phyloP scores from a whole-genome alignment of 2,329 filamentous ascomycete species.

The Zasmidium cellare region DNA sequence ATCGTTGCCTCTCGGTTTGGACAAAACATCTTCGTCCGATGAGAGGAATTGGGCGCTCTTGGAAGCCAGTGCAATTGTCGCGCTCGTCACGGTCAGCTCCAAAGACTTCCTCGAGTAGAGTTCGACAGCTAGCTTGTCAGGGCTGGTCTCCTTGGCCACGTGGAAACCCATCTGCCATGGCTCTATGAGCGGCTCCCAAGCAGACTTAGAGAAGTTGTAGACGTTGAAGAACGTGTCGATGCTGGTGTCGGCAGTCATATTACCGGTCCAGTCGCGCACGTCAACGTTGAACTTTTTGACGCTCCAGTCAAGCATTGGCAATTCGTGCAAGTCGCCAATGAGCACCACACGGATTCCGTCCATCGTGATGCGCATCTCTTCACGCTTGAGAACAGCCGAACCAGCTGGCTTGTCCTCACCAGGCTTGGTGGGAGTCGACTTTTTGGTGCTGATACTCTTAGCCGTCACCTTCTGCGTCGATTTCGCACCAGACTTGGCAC shows the following conservation, averaged over 20 bases:
- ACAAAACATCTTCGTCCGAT: slow-evolving; percentile 84
- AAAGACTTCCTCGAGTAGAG: slow-evolving; percentile 85
- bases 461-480: slow-evolving; percentile 46
- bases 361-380: slow-evolving; percentile 82
- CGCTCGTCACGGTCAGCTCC: slow-evolving; percentile 88
- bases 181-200: slow-evolving; percentile 94
- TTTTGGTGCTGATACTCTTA: slow-evolving; percentile 48
- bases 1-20: slow-evolving; percentile 87
- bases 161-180: slow-evolving; percentile 96
- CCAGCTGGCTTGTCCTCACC: slow-evolving; percentile 38
- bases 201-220: slow-evolving; percentile 98
- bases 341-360: slow-evolving; percentile 89
- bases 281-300: slow-evolving; percentile 85
- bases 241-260: slow-evolving; percentile 82
- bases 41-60: slow-evolving; percentile 91
- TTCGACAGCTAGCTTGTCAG: slow-evolving; percentile 78
- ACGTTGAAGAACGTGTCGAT: slow-evolving; percentile 94
- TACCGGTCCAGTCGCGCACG: slow-evolving; percentile 87
- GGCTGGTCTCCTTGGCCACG: slow-evolving; percentile 73
- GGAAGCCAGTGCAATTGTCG: slow-evolving; percentile 87
- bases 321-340: slow-evolving; percentile 92
- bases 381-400: slow-evolving; percentile 62
- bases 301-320: slow-evolving; percentile 91
- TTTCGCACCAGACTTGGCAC: slow-evolving; percentile 41
- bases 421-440: slow-evolving; percentile 55